Evolutionary conservation across 352 stramenopile genomes (phyloP), one percentile per base, ranked within the genome.

Genomic region (Globisporangium nagaii): DNA sequence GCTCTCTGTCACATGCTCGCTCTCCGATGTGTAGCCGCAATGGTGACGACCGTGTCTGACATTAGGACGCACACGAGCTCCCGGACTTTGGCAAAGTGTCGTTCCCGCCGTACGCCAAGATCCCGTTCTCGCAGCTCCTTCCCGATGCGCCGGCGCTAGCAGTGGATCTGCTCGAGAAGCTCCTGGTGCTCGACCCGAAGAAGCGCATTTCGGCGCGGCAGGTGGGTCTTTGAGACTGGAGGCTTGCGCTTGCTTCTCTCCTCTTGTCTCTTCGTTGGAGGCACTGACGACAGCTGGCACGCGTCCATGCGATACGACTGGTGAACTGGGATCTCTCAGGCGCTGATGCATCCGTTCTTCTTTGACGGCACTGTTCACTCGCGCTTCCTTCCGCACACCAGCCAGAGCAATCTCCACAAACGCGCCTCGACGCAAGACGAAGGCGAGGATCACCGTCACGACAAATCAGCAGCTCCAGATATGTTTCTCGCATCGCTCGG

Each of bases 41-140:
- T n/a, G n/a, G n/a, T n/a, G n/a, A n/a, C n/a, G n/a, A n/a, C n/a
- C n/a, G n/a, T n/a, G n/a, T n/a, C n/a, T 30, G 51, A 24, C 4
- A 2, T 9, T 30, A 74, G 63, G 65, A 69, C 37, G 74, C 80
- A 10, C 36, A 61, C 11, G 43, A 58, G 22, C 67, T 91, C 20
- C 78, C 83, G 0, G 83, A 93, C 58, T 88, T 77, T 47, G 56
- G 60, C 69, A 90, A 93, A 54, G 73, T 93, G 24, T 65, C 59
- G 25, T 88, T 90, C 51, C 79, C 79, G 11, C 45, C 59, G 15
- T 90, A 85, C 53, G 39, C 60, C 11, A 65, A 73, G 1, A 66
- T 90, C 13, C 53, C 62, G 13, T 61, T 86, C 39, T 25, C 25
- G 5, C 62, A 63, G 5, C 19, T 90, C 1, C 82, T 90, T 31